Evolutionary conservation across 1,284 basidiomycete species (phyloP).

Genomic region (Ganoderma lingzhi): DNA sequence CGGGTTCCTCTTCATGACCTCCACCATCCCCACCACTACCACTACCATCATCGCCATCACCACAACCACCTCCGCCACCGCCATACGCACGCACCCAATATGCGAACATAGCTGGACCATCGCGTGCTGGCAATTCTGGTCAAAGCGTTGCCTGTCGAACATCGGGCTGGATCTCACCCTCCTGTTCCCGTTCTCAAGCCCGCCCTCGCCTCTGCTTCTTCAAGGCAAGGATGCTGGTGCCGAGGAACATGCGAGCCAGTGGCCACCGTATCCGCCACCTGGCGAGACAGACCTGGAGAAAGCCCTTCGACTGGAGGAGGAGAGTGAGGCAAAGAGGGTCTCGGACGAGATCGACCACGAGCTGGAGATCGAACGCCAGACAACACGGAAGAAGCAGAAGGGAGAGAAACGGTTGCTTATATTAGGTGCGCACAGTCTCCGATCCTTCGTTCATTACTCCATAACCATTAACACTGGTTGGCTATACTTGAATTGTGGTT

Average conservation of each 20-base stretch:
- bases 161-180: background rate
- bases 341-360: constrained; percentile 64
- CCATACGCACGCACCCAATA: too few relatives aligned
- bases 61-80: background rate
- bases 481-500: background rate
- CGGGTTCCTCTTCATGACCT: background rate
- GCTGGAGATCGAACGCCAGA: constrained; percentile 52
- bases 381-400: constrained; percentile 46
- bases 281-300: constrained; percentile 37
- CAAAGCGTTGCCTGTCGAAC: background rate
- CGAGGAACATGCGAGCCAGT: constrained; percentile 12
- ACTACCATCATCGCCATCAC: too few relatives aligned
- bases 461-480: background rate
- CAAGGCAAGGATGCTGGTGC: constrained; percentile 14
- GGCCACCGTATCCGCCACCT: constrained; percentile 39
- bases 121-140: background rate
- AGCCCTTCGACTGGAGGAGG: constrained; percentile 49
- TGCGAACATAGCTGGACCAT: background rate
- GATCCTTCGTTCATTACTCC: background rate
- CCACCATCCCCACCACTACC: too few relatives aligned
- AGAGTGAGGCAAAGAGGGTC: constrained; percentile 59
- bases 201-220: background rate
- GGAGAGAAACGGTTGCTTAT: constrained; percentile 58
- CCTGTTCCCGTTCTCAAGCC: background rate
- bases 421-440: constrained; percentile 51